Conservation (phyloP, 2,329 filamentous ascomycete species). For the Sporothrix curviconia region DNA sequence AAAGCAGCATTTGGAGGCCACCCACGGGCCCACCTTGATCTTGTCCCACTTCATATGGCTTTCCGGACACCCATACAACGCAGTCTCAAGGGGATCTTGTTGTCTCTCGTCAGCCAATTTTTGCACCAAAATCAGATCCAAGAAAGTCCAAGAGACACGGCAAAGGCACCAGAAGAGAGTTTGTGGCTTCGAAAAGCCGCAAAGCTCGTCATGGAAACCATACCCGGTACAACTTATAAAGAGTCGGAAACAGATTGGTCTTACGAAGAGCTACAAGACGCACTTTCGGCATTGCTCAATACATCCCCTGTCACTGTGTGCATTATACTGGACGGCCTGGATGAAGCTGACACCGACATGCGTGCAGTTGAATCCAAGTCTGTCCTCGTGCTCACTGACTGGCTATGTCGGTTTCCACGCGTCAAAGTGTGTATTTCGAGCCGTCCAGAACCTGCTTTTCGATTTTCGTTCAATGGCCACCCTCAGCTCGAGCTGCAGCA, state of each 20-base stretch:
- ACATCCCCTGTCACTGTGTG: not conserved
- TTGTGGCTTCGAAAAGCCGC: not conserved
- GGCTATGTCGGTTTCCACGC: not conserved
- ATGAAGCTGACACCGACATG: not conserved
- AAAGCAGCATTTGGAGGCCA: not conserved
- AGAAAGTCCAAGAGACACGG: not conserved
- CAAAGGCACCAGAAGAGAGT: not conserved
- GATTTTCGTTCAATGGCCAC: not conserved
- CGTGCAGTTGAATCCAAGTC: not conserved
- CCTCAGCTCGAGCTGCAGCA: not conserved
- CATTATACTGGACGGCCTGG: not conserved
- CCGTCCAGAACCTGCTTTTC: constrained; percentile 1
- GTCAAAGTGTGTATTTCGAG: constrained; percentile 4
- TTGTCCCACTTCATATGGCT: constrained; percentile 2
- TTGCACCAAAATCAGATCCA: not conserved
- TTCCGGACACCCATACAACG: not conserved
- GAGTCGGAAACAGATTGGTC: not conserved
- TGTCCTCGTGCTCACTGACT: not conserved
- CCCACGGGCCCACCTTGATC: not conserved
- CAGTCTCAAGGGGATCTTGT: not conserved
- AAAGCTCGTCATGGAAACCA: not conserved
- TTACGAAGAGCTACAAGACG: not conserved
- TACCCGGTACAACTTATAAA: not conserved
- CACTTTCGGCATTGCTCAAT: not conserved
- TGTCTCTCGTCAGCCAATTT: not conserved